Evolutionary conservation across 176 grass and related monocot genomes (phyloP), one percentile per base, ranked within the genome.

Genomic region (Phoenix dactylifera): DNA sequence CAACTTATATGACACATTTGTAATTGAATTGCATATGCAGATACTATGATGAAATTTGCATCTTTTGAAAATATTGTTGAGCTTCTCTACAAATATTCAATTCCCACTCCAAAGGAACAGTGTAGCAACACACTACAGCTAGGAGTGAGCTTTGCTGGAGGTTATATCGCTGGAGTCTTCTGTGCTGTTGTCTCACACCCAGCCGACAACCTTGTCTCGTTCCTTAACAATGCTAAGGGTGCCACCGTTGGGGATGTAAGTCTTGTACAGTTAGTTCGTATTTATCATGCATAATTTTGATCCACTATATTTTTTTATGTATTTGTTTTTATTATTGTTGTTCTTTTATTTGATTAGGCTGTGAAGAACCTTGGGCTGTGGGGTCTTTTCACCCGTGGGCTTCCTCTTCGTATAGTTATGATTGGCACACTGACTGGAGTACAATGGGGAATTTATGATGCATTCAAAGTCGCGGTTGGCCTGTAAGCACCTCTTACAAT

Each of bases 21-120:
- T 74, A 19, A 14, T 16, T 58, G 1, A n/a, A 16, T 65, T 18
- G 18, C 72, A 14, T 44, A 15, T 79, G 64, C 70, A 98, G 93
- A 98, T 60, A 98, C 93, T 53, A 98, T 98, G 93, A 98, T 98
- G 93, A 98, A 98, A 64, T 92, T 98, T 83, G 93, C 88, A 12
- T 86, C 93, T 1, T 98, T 92, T 24, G 93, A 98, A 74, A 86
- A 73, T 1, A 88, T 85, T 2, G 93, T 98, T 24, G 93, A 98
- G 50, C 77, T 78, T 35, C 54, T 98, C 18, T 98, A 98, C 79
- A 98, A 98, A 59, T 70, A 98, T 1, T 73, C 73, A 22, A 74
- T 92, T 63, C 93, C 93, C 0, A 62, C 48, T 57, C 93, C 93
- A 0, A 98, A 98, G 71, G 74, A 71, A 0, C 74, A 97, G 55